Evolutionary conservation across 2,329 filamentous ascomycete species (phyloP), one percentile per base, ranked within the genome.

Genomic region (Escovopsis sp.): DNA sequence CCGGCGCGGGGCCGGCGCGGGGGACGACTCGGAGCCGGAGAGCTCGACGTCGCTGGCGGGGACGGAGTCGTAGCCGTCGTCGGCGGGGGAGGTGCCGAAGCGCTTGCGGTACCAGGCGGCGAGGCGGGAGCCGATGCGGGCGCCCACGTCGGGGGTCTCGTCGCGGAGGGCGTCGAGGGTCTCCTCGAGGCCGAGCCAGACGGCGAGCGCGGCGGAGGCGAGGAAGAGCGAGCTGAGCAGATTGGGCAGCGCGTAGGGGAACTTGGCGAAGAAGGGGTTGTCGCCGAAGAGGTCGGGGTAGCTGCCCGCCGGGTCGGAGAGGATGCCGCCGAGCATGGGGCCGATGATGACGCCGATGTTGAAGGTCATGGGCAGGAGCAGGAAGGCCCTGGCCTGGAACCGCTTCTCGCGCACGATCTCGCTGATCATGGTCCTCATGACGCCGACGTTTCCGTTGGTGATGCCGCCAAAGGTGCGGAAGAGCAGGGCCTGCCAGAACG

Each of bases 261-360:
- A 76, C 20, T 57, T 59, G 2, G 56, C 50, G 40, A 75, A 65
- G 47, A 74, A 68, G 1, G 48, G 49, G 3, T 66, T 52, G 24
- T 61, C 45, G 11, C 71, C 70, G 44, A 76, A 74, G 1, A 66
- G 68, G 40, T 1, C 57, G 44, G 32, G 76, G 65, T 57, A 79
- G 78, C 56, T 79, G 67, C 30, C 64, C 47, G 15, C 76, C 1
- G 83, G 84, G 40, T 82, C 71, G 20, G 81, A 77, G 2, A 89
- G 67, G 1, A 68, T 65, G 41, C 83, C 84, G 36, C 82, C 81
- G 13, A 85, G 54, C 14, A 84, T 53, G 4, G 83, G 81, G 0
- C 84, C 84, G 2, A 85, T 41, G 45, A 85, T 77, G 37, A 87
- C 76, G 2, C 84, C 84, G 5, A 88, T 40, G 50, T 88, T 88